A percentile compares a stretch with the other conserved stretches of the same genome.
These are phyloP conservation scores for Metroxylon sagu DNA, from an alignment of 176 grass and related monocot species.

Conservation along the genomic window DNA sequence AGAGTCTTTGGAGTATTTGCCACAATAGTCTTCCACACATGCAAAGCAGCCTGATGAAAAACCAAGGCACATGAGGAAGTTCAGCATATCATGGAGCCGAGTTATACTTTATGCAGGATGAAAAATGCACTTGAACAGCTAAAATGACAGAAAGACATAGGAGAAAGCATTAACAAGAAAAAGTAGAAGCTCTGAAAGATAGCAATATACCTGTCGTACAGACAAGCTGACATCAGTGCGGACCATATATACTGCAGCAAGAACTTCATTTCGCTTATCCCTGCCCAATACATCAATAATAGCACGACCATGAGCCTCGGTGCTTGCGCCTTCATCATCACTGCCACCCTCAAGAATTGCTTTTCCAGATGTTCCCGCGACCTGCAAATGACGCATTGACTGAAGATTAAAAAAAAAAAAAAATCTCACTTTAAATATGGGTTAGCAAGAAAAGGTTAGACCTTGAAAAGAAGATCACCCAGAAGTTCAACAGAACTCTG, in stretches of 20 bases:
- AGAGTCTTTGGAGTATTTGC: conserved; percentile 94
- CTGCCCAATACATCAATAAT: conserved; percentile 92
- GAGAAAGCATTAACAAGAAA: not conserved
- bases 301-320: conserved; percentile 92
- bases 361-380: conserved; percentile 95
- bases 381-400: conserved; percentile 37
- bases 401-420: not conserved
- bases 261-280: conserved; percentile 86
- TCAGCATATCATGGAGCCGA: too few relatives aligned
- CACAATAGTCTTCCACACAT: conserved; percentile 99
- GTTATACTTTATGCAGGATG: conserved; percentile 1
- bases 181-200: not conserved
- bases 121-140: conserved; percentile 1
- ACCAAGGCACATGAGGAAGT: not conserved
- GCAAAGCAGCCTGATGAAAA: conserved; percentile 56
- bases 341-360: conserved; percentile 96
- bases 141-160: conserved; percentile 1
- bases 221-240: conserved; percentile 91
- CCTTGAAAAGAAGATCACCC: conserved; percentile 97
- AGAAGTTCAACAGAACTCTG: conserved; percentile 97
- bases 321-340: conserved; percentile 98
- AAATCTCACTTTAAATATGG: too few relatives aligned
- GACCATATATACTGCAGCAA: conserved; percentile 99
- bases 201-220: conserved; percentile 69
- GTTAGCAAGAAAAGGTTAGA: not conserved